Conservation (phyloP, 1,284 basidiomycete species). For the Waitea zeae region DNA sequence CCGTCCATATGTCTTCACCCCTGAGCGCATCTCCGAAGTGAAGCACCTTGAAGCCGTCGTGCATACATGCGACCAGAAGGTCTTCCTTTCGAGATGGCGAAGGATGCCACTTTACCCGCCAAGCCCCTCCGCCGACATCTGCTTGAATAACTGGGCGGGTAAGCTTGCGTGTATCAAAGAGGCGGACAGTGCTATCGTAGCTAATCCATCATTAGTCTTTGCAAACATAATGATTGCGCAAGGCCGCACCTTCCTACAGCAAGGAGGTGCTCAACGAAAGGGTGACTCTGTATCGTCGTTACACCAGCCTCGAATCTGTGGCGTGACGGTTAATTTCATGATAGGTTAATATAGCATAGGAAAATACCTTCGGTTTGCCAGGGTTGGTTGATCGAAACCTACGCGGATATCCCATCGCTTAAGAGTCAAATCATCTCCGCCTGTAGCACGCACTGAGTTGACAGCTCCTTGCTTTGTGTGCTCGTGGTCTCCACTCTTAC, state of each 20-base stretch:
- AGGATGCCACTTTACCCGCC: constrained; percentile 96
- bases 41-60: constrained; percentile 86
- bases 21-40: constrained; percentile 18
- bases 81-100: constrained; percentile 36
- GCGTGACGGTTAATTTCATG: not conserved
- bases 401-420: constrained; percentile 87
- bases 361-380: constrained; percentile 56
- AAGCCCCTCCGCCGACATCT: constrained; percentile 81
- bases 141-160: constrained; percentile 37
- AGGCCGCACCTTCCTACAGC: constrained; percentile 73
- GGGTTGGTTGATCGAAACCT: constrained; percentile 40
- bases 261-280: constrained; percentile 62
- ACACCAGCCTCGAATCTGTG: constrained; percentile 83
- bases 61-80: constrained; percentile 89
- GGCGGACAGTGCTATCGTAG: constrained; percentile 70
- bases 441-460: constrained; percentile 25
- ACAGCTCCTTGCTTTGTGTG: not conserved
- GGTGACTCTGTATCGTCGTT: constrained; percentile 80
- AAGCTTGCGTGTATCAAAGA: constrained; percentile 75
- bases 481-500: constrained; percentile 18
- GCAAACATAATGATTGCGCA: not conserved
- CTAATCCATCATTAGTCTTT: constrained; percentile 25
- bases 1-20: constrained; percentile 13
- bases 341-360: not conserved
- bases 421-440: constrained; percentile 84